Base-by-base conservation (phyloP, 2,329 filamentous ascomycete species). In the Lasiodiplodia citricola region DNA sequence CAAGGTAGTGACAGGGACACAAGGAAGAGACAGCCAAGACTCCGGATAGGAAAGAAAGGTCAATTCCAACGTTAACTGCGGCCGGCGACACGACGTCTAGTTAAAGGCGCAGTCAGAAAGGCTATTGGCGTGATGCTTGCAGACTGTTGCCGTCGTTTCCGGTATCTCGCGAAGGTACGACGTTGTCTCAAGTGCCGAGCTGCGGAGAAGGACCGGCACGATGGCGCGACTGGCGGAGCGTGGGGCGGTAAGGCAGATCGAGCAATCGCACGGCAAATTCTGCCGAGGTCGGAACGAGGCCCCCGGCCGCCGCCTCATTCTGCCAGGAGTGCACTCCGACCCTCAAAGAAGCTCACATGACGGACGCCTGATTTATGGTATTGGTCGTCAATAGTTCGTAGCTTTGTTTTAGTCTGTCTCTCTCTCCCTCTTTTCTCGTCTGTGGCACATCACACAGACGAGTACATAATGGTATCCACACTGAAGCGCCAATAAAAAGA, bases 391-490 rank as follows among this genome's bases (percentile, higher is more conserved):
- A 37, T 31, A 31, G n/a, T 63, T 51, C 58, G 44, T 55, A 14
- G 50, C 63, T 66, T 66, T 55, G 2, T 31, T 66, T 66, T 28
- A 21, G 21, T 64, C 47, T 64, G 13, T 66, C 47, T 37, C 41
- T 18, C 7, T 47, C 44, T 21, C 44, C 38, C 51, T 57, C 51
- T 57, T 44, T 60, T 23, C 54, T 60, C 54, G 8, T 67, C 65
- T 57, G 51, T 25, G 37, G 21, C 35, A 44, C 50, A 47, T 56
- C 37, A 62, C 25, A 44, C 58, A 62, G 58, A 62, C 41, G 50
- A n/a, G 47, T 38, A 56, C 60, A 64, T 64, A 52, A 52, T 64
- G 60, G 60, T 64, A 64, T 64, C 60, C 60, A 64, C 47, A 50
- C 28, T 23, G n/a, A 44, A 52, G 60, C 60, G 60, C 60, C 60